Percentiles rank a stretch among this genome's conserved stretches.
Evolutionary conservation across 2,329 filamentous ascomycete species (phyloP).

Genomic region (Fusarium marasasianum): DNA sequence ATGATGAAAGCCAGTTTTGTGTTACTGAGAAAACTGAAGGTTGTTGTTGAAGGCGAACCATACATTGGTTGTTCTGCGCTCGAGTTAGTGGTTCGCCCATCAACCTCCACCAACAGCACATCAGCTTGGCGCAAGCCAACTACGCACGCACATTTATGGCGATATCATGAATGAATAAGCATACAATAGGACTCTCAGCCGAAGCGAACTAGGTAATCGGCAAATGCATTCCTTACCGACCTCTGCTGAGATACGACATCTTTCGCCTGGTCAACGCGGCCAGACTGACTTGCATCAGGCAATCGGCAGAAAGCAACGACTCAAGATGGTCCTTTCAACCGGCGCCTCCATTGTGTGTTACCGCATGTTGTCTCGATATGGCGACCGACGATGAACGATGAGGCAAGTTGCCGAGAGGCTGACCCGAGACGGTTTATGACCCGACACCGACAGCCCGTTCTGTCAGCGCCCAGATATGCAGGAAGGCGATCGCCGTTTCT

Average conservation of each 20-base stretch:
- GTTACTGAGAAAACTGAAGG: neutral
- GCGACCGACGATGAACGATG: constrained; percentile 20
- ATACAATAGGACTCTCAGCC: neutral
- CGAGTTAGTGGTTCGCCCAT: constrained; percentile 23
- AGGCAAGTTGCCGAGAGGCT: constrained; percentile 12
- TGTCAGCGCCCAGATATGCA: constrained; percentile 12
- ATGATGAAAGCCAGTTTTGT: neutral
- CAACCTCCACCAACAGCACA: neutral
- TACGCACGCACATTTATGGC: neutral
- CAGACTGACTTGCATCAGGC: constrained; percentile 13
- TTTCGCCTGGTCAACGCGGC: constrained; percentile 12
- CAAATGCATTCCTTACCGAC: neutral
- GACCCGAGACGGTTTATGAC: neutral
- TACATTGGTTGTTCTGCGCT: neutral
- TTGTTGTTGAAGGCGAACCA: constrained; percentile 12
- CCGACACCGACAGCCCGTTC: constrained; percentile 2
- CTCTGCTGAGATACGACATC: neutral
- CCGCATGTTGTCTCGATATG: constrained; percentile 8
- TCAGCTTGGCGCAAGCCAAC: constrained; percentile 2
- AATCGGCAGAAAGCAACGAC: neutral
- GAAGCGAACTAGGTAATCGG: neutral
- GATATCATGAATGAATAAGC: neutral
- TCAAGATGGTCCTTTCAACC: neutral
- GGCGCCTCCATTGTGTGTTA: neutral
- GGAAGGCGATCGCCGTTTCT: constrained; percentile 1